Conservation (phyloP, 768 basidiomycete species). For the Infundibulicybe gibba region DNA sequence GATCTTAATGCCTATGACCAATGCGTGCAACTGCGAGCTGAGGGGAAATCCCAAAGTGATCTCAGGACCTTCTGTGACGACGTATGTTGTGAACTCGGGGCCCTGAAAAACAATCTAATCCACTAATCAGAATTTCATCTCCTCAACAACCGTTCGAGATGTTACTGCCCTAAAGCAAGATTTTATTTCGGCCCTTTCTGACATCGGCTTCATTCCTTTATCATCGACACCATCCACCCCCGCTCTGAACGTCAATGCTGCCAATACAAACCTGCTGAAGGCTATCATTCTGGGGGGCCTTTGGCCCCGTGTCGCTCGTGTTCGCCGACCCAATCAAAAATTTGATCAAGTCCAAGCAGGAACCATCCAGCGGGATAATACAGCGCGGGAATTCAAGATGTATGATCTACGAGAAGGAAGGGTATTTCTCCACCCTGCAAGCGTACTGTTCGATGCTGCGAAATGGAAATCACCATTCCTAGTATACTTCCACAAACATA, state of each 20-base stretch:
- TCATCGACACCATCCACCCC: conserved; percentile 40
- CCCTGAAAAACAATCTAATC: conserved; percentile 1
- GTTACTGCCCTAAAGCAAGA: conserved; percentile 76
- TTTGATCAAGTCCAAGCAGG: conserved; percentile 87
- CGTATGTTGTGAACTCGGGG: conserved; percentile 25
- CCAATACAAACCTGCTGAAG: conserved; percentile 76
- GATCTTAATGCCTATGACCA: conserved; percentile 75
- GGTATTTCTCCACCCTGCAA: conserved; percentile 82
- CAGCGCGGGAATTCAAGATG: conserved; percentile 80
- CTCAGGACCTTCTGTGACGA: conserved; percentile 70
- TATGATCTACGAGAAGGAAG: conserved; percentile 64
- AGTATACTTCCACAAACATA: conserved; percentile 79
- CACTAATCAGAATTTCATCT: conserved; percentile 74
- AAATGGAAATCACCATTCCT: conserved; percentile 79
- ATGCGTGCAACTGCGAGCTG: conserved; percentile 45
- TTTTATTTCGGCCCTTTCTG: conserved; percentile 64
- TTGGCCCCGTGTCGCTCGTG: conserved; percentile 79
- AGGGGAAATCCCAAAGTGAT: conserved; percentile 41
- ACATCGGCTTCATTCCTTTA: conserved; percentile 64
- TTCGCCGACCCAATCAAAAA: conserved; percentile 73
- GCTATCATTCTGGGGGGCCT: conserved; percentile 82
- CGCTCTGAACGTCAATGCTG: conserved; percentile 60
- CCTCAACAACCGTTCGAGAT: conserved; percentile 66
- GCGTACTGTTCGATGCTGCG: conserved; percentile 69
- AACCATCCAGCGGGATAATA: conserved; percentile 79